phyloP scores from a whole-genome alignment of 2,329 filamentous ascomycete genomes.

The Hortaea werneckii region DNA sequence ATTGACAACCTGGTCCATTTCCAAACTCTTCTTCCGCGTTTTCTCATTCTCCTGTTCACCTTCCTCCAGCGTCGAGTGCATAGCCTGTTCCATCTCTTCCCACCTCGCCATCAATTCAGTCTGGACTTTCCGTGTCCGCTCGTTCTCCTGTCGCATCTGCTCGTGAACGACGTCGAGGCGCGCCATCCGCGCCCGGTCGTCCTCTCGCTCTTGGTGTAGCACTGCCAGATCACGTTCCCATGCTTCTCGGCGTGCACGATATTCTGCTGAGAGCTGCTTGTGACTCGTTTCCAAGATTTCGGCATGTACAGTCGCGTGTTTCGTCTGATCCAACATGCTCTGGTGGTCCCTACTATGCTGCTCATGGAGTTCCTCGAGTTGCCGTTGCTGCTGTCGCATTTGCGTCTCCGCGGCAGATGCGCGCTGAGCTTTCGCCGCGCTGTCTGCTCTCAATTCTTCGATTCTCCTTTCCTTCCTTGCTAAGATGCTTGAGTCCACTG shows the following conservation, averaged over 20 bases:
- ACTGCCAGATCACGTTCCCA: slow-evolving; percentile 40
- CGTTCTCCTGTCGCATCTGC: slow-evolving; percentile 61
- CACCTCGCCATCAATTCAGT: slow-evolving; percentile 51
- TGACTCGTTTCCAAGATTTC: slow-evolving; percentile 61
- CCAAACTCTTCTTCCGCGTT: slow-evolving; percentile 48
- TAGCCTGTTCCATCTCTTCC: slow-evolving; percentile 52
- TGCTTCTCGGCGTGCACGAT: slow-evolving; percentile 42
- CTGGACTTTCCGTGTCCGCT: slow-evolving; percentile 51
- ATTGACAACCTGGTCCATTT: slow-evolving; percentile 51
- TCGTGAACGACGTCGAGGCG: slow-evolving; percentile 60
- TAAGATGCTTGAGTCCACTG: slow-evolving; percentile 60
- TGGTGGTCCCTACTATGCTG: slow-evolving; percentile 55
- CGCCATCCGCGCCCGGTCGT: slow-evolving; percentile 43
- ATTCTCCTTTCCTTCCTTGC: slow-evolving; percentile 66
- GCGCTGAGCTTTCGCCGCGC: slow-evolving; percentile 55
- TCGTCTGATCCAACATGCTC: slow-evolving; percentile 37
- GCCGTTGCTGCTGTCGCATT: slow-evolving; percentile 5
- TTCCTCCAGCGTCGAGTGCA: slow-evolving; percentile 49
- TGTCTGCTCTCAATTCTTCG: slow-evolving; percentile 53
- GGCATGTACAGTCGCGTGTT: slow-evolving; percentile 50
- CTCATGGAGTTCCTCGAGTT: slow-evolving; percentile 52
- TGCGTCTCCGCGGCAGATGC: slow-evolving; percentile 29
- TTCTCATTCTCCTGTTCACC: slow-evolving; percentile 47
- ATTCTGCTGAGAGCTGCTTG: slow-evolving; percentile 56
- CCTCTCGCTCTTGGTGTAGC: slow-evolving; percentile 45